Conservation (phyloP, 306 rosid species). For the Potentilla sterilis region DNA sequence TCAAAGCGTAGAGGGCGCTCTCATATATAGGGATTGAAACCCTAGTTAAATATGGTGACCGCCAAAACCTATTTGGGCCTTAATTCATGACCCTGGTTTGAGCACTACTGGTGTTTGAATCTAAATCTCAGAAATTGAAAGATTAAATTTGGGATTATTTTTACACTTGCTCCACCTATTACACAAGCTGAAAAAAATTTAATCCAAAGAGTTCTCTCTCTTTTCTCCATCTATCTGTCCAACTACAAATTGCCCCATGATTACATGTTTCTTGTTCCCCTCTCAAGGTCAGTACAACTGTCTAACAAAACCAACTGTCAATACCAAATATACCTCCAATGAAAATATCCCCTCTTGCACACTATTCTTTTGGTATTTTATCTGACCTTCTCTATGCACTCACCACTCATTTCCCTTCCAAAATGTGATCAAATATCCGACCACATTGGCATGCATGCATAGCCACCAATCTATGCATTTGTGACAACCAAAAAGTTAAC, state of each 20-base stretch:
- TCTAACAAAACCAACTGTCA: constrained; percentile 19
- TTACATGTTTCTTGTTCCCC: constrained; percentile 38
- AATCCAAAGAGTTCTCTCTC: not conserved
- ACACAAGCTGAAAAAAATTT: not conserved
- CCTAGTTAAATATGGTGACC: too few species aligned
- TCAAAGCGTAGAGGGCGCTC: too few species aligned
- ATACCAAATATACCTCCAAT: not conserved
- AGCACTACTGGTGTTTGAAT: too few species aligned
- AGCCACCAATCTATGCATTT: not conserved
- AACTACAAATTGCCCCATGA: constrained; percentile 31
- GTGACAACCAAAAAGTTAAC: not conserved
- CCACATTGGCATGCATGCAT: constrained; percentile 12
- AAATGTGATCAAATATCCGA: constrained; percentile 5
- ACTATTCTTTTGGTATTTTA: constrained; percentile 13
- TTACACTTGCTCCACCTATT: too few species aligned
- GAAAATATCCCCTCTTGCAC: constrained; percentile 12
- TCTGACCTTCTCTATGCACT: not conserved
- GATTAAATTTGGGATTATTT: too few species aligned
- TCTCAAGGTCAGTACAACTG: constrained; percentile 35
- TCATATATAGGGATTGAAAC: too few species aligned
- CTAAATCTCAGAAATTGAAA: too few species aligned
- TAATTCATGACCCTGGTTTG: too few species aligned
- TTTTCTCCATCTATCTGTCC: not conserved
- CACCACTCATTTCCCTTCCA: constrained; percentile 13
- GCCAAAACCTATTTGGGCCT: too few species aligned